Evolutionary conservation across 2,329 filamentous ascomycete genomes (phyloP), one percentile per base, ranked within the genome.

Genomic region (Ophiostoma sp.): DNA sequence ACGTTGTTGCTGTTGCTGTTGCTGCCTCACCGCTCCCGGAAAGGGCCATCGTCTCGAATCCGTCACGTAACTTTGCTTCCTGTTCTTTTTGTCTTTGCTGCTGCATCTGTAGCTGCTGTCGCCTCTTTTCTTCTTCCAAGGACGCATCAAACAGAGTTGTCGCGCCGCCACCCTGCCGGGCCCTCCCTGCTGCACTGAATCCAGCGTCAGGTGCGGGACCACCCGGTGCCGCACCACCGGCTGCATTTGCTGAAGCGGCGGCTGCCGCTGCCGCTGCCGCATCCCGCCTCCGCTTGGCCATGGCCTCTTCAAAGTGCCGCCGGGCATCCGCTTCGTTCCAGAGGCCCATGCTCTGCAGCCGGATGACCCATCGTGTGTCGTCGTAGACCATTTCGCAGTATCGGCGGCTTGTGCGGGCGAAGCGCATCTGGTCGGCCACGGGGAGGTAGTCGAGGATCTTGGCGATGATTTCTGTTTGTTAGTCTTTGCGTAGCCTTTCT

Each of bases 381-480:
- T 99, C 95, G 80, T 98, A 99, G 3, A 97, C 94, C 94, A 99
- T 99, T 80, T 99, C 95, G 77, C 91, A 90, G 85, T 98, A 87
- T 72, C 92, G 91, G 77, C 87, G 90, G 71, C 93, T 97, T 33
- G 91, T 89, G 73, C 90, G 89, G 64, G 95, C 94, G 77, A 93
- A 94, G 74, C 89, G 88, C 78, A 98, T 86, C 76, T 96, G 89
- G 79, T 97, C 94, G 72, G 90, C 83, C 36, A 97, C 86, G 54
- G 92, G 90, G 54, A 98, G 87, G 81, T 96, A 93, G 77, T 97
- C 93, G 77, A 99, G 86, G 74, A 99, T 93, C 0, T 89, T 86
- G 39, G 90, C 90, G 75, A 98, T 87, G 74, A 98, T 92, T 81
- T 98, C 94, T 92, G 77, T n/a, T 7, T 33, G 57, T 62, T 13